Evolutionary conservation across 495 filamentous ascomycete species (phyloP), one percentile per base, ranked within the genome.

Genomic region (Corynascus novoguineensis): DNA sequence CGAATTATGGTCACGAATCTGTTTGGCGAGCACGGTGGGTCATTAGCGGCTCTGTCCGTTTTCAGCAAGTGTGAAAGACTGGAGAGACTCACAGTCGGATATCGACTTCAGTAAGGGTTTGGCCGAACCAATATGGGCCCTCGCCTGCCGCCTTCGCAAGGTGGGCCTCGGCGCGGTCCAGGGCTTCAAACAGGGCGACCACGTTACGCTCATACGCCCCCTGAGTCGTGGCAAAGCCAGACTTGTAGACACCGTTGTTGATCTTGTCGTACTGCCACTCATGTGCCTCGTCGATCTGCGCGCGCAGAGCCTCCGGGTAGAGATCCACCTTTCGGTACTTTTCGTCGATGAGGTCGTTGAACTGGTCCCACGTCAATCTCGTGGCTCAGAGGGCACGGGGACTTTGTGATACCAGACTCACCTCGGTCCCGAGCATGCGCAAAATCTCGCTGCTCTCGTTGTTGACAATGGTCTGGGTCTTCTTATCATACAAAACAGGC

Each of bases 371-470:
- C 19, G n/a, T 21, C 3, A n/a, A 24, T 35, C n/a, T 6, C 12
- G 4, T 27, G 21, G 11, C 3, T 3, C 3, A 25, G 8, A 41
- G 12, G 35, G n/a, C n/a, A 1, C 10, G 2, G 15, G n/a, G n/a
- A n/a, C n/a, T n/a, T n/a, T n/a, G n/a, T n/a, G n/a, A n/a, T n/a
- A 7, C n/a, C 21, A 17, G 10, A 41, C 37, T 17, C 5, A 68
- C 65, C 61, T 68, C 83, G 0, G 73, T 75, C 57, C 82, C 84
- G 4, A 89, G 69, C 78, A 89, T 87, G 31, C 87, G 71, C 54
- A 93, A 83, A 60, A 95, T 89, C 76, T 95, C 90, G 57, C 81
- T 82, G 62, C 85, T 89, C 77, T 95, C 90, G 60, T 95, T 95
- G 70, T 80, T 91, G 55, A 92, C 89, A 57, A 92, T 87, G 24